Evolutionary conservation across 2,329 filamentous ascomycete species (phyloP), one percentile per base, ranked within the genome.

Genomic region (Fusarium chlamydosporum): DNA sequence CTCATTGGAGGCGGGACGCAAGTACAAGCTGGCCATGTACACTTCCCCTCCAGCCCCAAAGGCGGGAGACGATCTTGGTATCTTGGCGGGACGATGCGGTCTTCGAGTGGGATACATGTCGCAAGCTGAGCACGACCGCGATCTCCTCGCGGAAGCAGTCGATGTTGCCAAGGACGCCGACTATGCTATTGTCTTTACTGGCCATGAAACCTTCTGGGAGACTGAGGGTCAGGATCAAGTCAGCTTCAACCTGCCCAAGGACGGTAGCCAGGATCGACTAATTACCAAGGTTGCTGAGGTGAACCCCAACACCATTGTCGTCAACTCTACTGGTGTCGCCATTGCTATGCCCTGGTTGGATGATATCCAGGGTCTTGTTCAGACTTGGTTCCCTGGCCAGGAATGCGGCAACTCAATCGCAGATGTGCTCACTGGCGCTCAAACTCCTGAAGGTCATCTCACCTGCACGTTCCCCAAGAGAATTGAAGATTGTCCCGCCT

Each of bases 371-470:
- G 88, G 86, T 27, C 84, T 91, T 38, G 72, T 91, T 6, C 89
- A 86, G 74, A 84, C 86, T n/a, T 91, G 89, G 89, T 92, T 90
- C 73, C 87, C 88, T 57, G 89, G 90, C 7, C 89, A 91, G 72
- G 90, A 92, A 77, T 86, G 86, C 37, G 90, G 89, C 4, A 90
- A 91, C 70, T 88, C 88, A 3, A 87, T 92, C 62, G 88, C 87
- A 6, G 89, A 92, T 71, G 85, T 91, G 3, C 79, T 92, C 16
- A 88, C 89, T 50, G 90, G 89, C 46, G 82, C 86, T 43, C 82
- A 87, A 53, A 91, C 89, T 70, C 89, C 90, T 3, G 87, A 86
- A 62, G 89, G 87, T 3, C 90, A 89, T 70, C 79, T 91, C 2
- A 87, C 88, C 0, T 81, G 89, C 35, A 89, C 84, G 1, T 92